Evolutionary conservation across 1,139 yeast species (phyloP).

Genomic region (Pichia sp.): DNA sequence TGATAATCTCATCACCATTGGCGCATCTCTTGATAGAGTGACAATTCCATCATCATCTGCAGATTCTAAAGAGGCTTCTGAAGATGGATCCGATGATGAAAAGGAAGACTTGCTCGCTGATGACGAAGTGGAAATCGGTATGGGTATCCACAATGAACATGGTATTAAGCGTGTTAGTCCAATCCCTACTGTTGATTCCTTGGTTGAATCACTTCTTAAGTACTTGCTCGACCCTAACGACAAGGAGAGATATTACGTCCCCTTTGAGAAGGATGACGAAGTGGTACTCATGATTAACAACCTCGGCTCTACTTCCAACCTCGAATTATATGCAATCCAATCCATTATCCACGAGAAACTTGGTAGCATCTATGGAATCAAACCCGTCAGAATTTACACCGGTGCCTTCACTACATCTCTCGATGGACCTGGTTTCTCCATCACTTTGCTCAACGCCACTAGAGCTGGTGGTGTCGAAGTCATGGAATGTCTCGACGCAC

Average conservation of each 20-base stretch:
- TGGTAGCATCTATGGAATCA: conserved; percentile 41
- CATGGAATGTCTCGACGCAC: conserved; percentile 51
- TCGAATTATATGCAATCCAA: conserved; percentile 66
- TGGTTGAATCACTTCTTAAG: conserved; percentile 47
- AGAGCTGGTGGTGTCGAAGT: conserved; percentile 36
- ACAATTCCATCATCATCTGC: conserved; percentile 34
- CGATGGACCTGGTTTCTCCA: conserved; percentile 86
- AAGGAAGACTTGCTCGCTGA: conserved; percentile 32
- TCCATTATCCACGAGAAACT: conserved; percentile 39
- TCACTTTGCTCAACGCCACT: conserved; percentile 65
- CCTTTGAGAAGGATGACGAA: conserved; percentile 55
- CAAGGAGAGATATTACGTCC: conserved; percentile 63
- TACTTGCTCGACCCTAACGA: conserved; percentile 50
- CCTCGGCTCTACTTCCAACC: conserved; percentile 77
- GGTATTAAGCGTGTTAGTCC: conserved; percentile 69
- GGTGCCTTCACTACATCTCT: conserved; percentile 82
- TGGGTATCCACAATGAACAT: conserved; percentile 96
- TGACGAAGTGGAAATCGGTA: conserved; percentile 78
- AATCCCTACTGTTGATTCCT: conserved; percentile 56
- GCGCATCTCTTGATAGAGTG: conserved; percentile 85
- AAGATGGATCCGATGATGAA: conserved; percentile 39
- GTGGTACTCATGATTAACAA: conserved; percentile 67
- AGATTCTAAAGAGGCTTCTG: conserved; percentile 40
- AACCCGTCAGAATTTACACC: conserved; percentile 58
- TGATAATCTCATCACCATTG: conserved; percentile 70